phyloP scores from a whole-genome alignment of 169 alveolate species.

The Cytauxzoon felis region DNA sequence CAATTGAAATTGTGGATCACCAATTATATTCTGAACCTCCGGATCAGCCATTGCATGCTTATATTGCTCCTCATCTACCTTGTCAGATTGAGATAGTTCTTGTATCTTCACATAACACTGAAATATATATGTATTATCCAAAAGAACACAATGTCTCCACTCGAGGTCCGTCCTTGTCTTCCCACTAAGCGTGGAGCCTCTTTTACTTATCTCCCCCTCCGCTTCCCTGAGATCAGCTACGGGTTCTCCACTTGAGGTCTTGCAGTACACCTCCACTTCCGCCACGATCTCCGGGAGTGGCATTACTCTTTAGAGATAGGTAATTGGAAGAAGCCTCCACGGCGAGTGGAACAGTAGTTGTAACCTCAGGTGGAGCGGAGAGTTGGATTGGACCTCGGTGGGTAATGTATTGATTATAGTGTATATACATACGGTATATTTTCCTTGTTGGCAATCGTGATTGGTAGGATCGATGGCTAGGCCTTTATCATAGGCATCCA shows the following conservation, averaged over 20 bases:
- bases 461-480: constrained; percentile 89
- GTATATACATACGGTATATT: constrained; percentile 62
- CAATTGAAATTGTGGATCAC: constrained; percentile 92
- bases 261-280: no score
- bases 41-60: constrained; percentile 92
- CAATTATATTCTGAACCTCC: constrained; percentile 92
- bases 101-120: constrained; percentile 75
- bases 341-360: no score
- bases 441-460: constrained; percentile 78
- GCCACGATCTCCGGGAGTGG: no score
- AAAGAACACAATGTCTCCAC: no score
- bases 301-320: no score
- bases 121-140: background rate
- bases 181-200: background rate
- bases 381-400: constrained; percentile 15
- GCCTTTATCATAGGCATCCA: constrained; percentile 92
- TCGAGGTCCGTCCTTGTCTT: background rate
- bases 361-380: no score
- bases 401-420: background rate
- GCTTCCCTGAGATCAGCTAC: no score
- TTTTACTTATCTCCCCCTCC: no score
- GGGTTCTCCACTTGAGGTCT: no score
- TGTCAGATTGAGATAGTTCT: constrained; percentile 77
- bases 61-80: constrained; percentile 85
- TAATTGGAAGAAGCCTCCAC: no score